Conservation (phyloP, 768 basidiomycete species). For the Pulveroboletus sp. region DNA sequence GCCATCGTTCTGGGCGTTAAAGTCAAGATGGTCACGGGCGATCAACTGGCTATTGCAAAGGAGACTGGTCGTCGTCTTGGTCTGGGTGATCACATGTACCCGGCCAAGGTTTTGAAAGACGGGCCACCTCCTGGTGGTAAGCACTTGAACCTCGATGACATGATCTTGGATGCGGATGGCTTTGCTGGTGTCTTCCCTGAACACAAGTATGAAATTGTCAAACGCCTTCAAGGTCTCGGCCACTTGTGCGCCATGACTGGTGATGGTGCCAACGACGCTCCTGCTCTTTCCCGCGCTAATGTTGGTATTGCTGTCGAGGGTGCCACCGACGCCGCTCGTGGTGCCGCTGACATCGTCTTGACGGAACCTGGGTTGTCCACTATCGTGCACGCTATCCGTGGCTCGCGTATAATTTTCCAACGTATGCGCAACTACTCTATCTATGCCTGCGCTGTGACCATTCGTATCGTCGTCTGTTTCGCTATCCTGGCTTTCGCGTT, state of each 20-base stretch:
- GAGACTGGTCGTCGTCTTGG: conserved; percentile 98
- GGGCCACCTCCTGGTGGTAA: conserved; percentile 86
- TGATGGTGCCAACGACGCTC: conserved; percentile 98
- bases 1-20: conserved; percentile 92
- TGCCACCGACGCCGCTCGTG: conserved; percentile 97
- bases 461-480: conserved; percentile 98
- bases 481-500: conserved; percentile 93
- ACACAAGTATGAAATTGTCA: conserved; percentile 99
- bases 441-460: conserved; percentile 93
- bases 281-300: conserved; percentile 95
- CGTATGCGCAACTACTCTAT: conserved; percentile 99
- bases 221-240: conserved; percentile 93
- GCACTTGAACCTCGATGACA: conserved; percentile 84
- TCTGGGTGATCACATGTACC: conserved; percentile 99
- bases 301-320: conserved; percentile 99
- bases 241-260: conserved; percentile 99
- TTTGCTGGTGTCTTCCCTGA: conserved; percentile 99
- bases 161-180: conserved; percentile 99
- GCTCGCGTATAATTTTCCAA: conserved; percentile 98
- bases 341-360: conserved; percentile 96
- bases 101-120: conserved; percentile 97
- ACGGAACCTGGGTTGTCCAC: conserved; percentile 99
- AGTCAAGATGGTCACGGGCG: conserved; percentile 99
- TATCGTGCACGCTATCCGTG: conserved; percentile 97
- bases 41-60: conserved; percentile 99